Base-by-base conservation (phyloP, 2,329 filamentous ascomycete species). In the Saccharata proteae region DNA sequence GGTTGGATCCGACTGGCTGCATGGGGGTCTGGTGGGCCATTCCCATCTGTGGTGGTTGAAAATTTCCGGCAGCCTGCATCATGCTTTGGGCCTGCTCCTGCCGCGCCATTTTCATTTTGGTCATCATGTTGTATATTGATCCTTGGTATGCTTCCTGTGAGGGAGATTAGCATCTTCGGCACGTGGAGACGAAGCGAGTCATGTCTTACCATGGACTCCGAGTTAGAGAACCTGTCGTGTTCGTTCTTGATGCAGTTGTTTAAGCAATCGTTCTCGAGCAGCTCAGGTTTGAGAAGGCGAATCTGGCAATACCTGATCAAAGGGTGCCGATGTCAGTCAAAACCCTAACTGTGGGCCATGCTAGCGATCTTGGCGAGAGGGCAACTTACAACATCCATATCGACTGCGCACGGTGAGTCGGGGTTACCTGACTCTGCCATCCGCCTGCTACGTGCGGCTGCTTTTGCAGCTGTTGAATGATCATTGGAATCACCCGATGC, bases 21-120 rank as follows among this genome's bases (percentile, higher is more conserved):
- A 50, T 47, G 16, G 47, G 49, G 19, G 46, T 44, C 36, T 54
- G 53, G 16, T 43, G 45, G 47, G 53, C 50, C 45, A 57, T 53
- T 41, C 42, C 43, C 44, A 54, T 49, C 9, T 30, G 33, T 14
- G 19, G 19, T 12, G 27, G 27, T 14, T 23, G 23, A 9, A 8
- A 23, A n/a, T 21, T 21, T 18, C 28, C 31, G 16, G 15, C 19
- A n/a, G 18, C 22, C 14, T 35, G 33, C 33, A 35, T 35, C 28
- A 35, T 27, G 19, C 5, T 17, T 16, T 35, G 32, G 17, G 28
- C 23, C 7, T 29, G 24, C 15, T 29, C 23, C n/a, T 35, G 32
- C 16, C 32, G 26, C 26, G 30, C 17, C 21, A 11, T 26, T 19
- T 30, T 29, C 5, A 35, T 17, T 3, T 26, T 22, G 3, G 13